A percentile compares a stretch with the other conserved stretches of the same genome.
Evolutionary conservation across 2,329 filamentous ascomycete genomes (phyloP).

Genomic region (Colletotrichum sp.): DNA sequence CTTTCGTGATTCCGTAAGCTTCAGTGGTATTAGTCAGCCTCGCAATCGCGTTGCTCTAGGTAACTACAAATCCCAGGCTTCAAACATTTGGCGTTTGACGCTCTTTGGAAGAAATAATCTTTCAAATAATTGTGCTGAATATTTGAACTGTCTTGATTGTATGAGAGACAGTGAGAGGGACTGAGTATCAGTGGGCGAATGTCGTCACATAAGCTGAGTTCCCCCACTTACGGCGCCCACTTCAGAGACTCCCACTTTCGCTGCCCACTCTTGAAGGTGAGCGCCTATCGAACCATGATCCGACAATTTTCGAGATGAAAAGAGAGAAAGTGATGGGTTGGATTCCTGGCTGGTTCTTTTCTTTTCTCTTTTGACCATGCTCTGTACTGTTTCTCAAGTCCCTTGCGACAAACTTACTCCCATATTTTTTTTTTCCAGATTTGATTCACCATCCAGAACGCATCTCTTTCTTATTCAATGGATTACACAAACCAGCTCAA

Average conservation of each 20-base stretch:
- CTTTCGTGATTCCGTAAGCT: neutral
- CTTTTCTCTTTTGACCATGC: no score
- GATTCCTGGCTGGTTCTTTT: no score
- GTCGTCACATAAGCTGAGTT: neutral
- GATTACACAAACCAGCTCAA: no score
- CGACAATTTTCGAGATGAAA: neutral
- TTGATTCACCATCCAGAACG: no score
- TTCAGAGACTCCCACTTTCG: neutral
- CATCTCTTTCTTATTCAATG: no score
- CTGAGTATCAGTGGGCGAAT: neutral
- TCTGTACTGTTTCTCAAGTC: no score
- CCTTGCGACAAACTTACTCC: no score
- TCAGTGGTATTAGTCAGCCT: neutral
- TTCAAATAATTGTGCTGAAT: neutral
- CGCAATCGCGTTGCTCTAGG: rapidly evolving
- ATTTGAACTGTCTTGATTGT: neutral
- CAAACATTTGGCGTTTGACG: neutral
- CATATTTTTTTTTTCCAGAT: no score
- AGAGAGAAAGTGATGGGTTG: no score
- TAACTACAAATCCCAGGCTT: neutral
- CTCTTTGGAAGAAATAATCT: neutral
- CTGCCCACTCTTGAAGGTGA: neutral
- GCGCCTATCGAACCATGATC: neutral
- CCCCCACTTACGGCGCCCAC: neutral
- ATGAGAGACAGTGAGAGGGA: neutral